Percentiles rank a stretch among this genome's conserved stretches.
phyloP scores from a whole-genome alignment of 179 eudicot species.

The Carnegiea gigantea region DNA sequence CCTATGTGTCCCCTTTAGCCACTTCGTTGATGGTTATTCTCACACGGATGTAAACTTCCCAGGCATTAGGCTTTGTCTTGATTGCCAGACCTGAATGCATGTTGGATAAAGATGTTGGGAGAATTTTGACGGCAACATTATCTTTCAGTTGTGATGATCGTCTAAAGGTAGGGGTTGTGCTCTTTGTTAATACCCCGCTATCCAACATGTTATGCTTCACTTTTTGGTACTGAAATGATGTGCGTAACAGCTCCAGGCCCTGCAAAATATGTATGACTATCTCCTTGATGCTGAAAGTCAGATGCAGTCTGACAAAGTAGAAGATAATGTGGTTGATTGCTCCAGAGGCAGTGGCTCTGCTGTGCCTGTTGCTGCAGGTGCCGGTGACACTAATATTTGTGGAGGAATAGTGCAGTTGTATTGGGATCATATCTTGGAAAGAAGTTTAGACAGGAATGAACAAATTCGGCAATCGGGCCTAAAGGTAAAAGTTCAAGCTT shows the following conservation, averaged over 20 bases:
- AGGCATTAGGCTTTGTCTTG: constrained; percentile 92
- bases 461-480: constrained; percentile 83
- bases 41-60: constrained; percentile 28
- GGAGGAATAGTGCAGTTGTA: constrained; percentile 93
- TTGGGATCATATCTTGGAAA: constrained; percentile 77
- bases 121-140: constrained; percentile 69
- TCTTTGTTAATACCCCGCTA: constrained; percentile 4
- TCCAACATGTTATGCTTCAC: neutral
- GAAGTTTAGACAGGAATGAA: constrained; percentile 82
- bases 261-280: constrained; percentile 91
- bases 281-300: constrained; percentile 92
- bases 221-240: constrained; percentile 27
- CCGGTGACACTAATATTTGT: constrained; percentile 95
- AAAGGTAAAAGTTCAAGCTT: constrained; percentile 45
- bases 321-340: constrained; percentile 37
- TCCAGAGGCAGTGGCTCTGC: constrained; percentile 48
- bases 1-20: constrained; percentile 7
- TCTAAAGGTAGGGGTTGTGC: constrained; percentile 59
- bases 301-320: constrained; percentile 59
- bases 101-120: constrained; percentile 80
- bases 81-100: constrained; percentile 94
- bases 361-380: constrained; percentile 99
- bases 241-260: constrained; percentile 73
- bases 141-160: constrained; percentile 73
- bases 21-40: constrained; percentile 15